A percentile compares a stretch with the other conserved stretches of the same genome.
phyloP scores from a whole-genome alignment of 176 grass and related monocot species.

The Musa beccarii region DNA sequence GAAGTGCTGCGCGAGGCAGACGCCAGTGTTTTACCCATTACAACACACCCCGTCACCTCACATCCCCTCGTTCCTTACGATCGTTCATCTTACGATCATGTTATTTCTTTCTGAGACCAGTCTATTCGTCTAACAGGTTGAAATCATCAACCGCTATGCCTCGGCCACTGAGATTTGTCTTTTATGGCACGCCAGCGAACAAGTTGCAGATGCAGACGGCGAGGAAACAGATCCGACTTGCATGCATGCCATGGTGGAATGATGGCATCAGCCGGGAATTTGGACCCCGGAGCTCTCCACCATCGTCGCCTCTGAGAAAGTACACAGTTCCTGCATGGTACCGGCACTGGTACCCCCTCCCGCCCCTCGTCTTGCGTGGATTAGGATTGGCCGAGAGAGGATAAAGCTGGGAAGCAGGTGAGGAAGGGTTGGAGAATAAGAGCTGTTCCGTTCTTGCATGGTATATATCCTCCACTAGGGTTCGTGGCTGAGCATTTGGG shows the following conservation, averaged over 20 bases:
- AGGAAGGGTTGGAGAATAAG: too few relatives aligned
- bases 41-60: background rate
- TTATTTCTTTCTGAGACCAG: background rate
- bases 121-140: too few relatives aligned
- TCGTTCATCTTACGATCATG: background rate
- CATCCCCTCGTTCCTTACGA: background rate
- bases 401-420: background rate
- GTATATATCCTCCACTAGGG: too few relatives aligned
- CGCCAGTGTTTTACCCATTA: too few relatives aligned
- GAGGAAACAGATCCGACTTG: background rate
- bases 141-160: background rate
- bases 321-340: background rate
- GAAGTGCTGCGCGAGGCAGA: too few relatives aligned
- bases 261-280: background rate
- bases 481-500: too few relatives aligned
- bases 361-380: background rate
- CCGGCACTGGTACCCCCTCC: background rate
- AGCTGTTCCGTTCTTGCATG: too few relatives aligned
- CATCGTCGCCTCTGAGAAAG: background rate
- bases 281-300: background rate
- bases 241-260: background rate
- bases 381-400: background rate
- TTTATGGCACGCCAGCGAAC: background rate
- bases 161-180: background rate
- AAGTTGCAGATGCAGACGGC: background rate